These are phyloP conservation scores for Nitzschia inconspicua DNA, from an alignment of 108 stramenopile species.

Conservation along the genomic window DNA sequence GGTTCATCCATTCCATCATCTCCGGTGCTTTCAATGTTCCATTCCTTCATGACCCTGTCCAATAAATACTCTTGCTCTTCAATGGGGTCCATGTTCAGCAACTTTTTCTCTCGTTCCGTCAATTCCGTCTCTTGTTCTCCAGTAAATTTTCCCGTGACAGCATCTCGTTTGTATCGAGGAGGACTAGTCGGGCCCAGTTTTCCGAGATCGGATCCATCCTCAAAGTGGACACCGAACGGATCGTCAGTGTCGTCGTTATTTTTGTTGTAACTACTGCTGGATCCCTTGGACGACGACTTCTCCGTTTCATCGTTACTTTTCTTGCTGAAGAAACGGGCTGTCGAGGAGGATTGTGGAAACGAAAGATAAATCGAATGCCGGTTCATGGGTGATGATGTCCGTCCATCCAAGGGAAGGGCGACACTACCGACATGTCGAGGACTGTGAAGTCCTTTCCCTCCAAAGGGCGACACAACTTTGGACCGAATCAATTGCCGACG, in stretches of 20 bases:
- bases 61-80: slow-evolving; percentile 36
- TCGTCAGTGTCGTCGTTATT: slow-evolving; percentile 31
- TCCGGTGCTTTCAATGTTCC: slow-evolving; percentile 26
- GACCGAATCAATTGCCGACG: too few species aligned
- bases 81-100: slow-evolving; percentile 55
- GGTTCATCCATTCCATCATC: slow-evolving; percentile 12
- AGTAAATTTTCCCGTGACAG: slow-evolving; percentile 76
- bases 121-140: slow-evolving; percentile 59
- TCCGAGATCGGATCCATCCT: slow-evolving; percentile 41
- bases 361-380: too few species aligned
- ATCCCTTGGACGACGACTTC: too few species aligned
- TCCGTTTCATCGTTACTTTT: too few species aligned
- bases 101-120: slow-evolving; percentile 34
- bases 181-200: slow-evolving; percentile 49
- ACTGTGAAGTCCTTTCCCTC: too few species aligned
- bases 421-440: too few species aligned
- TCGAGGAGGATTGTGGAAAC: too few species aligned
- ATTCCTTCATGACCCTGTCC: slow-evolving; percentile 31
- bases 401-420: too few species aligned
- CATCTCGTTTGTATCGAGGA: slow-evolving; percentile 71
- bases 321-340: too few species aligned
- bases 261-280: background rate
- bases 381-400: too few species aligned
- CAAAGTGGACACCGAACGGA: slow-evolving; percentile 55
- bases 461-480: too few species aligned